Percentiles rank a stretch among this genome's conserved stretches.
Conservation (phyloP, 805 yeast species). For the Metschnikowia vanudenii region DNA sequence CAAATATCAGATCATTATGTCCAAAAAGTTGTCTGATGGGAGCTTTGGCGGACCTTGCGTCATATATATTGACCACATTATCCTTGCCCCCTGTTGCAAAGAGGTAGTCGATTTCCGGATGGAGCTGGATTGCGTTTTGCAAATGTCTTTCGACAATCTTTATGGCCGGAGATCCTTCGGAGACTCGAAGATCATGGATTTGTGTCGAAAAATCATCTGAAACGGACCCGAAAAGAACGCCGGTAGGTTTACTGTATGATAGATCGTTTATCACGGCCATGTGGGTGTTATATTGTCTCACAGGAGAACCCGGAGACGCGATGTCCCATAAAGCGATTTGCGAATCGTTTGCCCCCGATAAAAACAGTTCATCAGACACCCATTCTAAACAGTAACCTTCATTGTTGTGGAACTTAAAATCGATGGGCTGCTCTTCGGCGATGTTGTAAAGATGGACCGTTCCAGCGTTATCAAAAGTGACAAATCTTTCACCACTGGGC, state of each 20-base stretch:
- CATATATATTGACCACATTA: constrained; percentile 71
- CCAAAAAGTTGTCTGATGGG: constrained; percentile 69
- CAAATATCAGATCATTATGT: constrained; percentile 47
- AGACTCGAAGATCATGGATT: constrained; percentile 55
- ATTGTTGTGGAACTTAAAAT: constrained; percentile 53
- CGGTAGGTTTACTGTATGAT: constrained; percentile 49
- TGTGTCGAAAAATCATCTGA: constrained; percentile 65
- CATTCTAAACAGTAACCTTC: constrained; percentile 77
- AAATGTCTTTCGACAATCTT: constrained; percentile 48
- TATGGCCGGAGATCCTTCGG: constrained; percentile 40
- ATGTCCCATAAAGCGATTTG: constrained; percentile 73
- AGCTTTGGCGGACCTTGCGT: constrained; percentile 56
- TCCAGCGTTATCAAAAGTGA: constrained; percentile 56
- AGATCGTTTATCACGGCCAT: constrained; percentile 64
- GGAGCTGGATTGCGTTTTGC: constrained; percentile 69
- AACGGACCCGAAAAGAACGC: constrained; percentile 60
- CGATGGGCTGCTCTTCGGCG: constrained; percentile 19
- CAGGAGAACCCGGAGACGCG: constrained; percentile 43
- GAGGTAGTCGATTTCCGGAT: constrained; percentile 51
- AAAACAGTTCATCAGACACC: constrained; percentile 48
- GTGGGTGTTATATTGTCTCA: constrained; percentile 50
- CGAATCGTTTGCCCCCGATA: constrained; percentile 66
- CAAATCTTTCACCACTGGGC: constrained; percentile 46
- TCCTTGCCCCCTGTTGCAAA: constrained; percentile 81
- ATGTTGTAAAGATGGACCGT: constrained; percentile 45